Percentiles rank a stretch among this genome's conserved stretches.
These are phyloP conservation scores for Trifolium fragiferum DNA, from an alignment of 306 rosid genomes.

Conservation along the genomic window DNA sequence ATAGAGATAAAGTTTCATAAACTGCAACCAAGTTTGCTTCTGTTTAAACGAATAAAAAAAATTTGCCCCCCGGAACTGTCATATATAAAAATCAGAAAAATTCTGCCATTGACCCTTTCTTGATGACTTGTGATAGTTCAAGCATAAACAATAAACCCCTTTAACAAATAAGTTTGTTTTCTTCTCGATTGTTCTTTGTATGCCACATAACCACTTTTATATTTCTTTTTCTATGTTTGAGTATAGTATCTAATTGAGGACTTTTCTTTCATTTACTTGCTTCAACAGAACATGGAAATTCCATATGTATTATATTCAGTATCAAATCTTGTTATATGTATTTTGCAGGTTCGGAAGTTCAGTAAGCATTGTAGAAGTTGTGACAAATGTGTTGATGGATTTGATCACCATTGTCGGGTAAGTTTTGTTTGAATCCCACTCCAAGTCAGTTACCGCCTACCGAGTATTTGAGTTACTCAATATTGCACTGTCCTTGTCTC, in stretches of 20 bases:
- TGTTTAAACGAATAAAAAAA: constrained; percentile 1
- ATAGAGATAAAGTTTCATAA: constrained; percentile 1
- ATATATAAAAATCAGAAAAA: constrained; percentile 1
- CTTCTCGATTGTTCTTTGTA: constrained; percentile 17
- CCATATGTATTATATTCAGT: constrained; percentile 19
- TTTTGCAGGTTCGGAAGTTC: constrained; percentile 74
- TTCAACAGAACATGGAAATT: constrained; percentile 19
- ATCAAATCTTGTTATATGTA: constrained; percentile 23
- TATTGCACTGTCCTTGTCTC: constrained; percentile 13
- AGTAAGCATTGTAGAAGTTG: constrained; percentile 94
- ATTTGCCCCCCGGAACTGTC: constrained; percentile 15
- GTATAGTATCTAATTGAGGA: constrained; percentile 7
- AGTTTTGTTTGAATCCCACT: constrained; percentile 26
- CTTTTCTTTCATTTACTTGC: constrained; percentile 27
- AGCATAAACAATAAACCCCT: background rate
- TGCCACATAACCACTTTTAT: constrained; percentile 9
- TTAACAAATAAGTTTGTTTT: background rate
- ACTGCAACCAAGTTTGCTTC: constrained; percentile 15
- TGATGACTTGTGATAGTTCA: constrained; percentile 9
- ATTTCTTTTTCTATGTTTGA: constrained; percentile 20
- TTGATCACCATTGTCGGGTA: constrained; percentile 91
- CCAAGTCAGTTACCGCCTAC: constrained; percentile 25
- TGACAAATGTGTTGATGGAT: constrained; percentile 85
- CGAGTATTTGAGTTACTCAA: constrained; percentile 17
- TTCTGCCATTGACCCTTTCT: background rate